Base-by-base conservation (phyloP, 306 rosid genomes). In the Cicer cuneatum region DNA sequence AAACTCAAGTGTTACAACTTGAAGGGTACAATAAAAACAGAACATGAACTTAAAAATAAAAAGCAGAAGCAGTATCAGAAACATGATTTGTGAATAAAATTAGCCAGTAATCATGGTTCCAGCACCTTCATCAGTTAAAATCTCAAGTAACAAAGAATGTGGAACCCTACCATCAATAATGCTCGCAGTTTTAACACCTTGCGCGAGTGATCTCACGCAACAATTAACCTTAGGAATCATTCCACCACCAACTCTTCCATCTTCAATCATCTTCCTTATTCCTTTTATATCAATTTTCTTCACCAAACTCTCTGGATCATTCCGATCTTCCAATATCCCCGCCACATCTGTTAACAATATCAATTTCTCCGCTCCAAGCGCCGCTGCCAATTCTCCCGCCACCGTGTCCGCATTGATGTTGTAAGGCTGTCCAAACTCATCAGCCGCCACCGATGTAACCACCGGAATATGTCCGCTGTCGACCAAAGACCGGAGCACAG, bases 141-240 rank as follows among this genome's bases (percentile, higher is more conserved):
- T 80, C 88, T 91, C 98, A 2, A 91, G 87, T 35, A 93, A 74
- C 78, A 93, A 78, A 7, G 98, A 93, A 53, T 93, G 97, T 0
- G 96, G 90, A 43, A 85, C 77, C 42, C 97, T 75, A 7, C 97
- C 98, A 63, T 93, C 97, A 1, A 93, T 87, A 62, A 93, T 91
- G 37, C 98, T 93, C 0, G 98, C 90, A 0, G 98, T 93, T 68
- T 64, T 88, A 10, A 90, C 96, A 0, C 98, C 98, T 75, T 93
- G 98, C 0, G 98, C 88, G 0, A 89, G 80, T 1, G 98, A 91
- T 41, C 94, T 64, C 1, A 91, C 87, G 39, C 97, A 94, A 64
- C 98, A 94, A 74, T 72, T 71, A 76, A 91, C 98, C 76, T 94
- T 94, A 0, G 98, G 97, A n/a, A 94, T 91, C 98, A 94, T 94